Evolutionary conservation across 2,329 filamentous ascomycete species (phyloP).

Genomic region (Fusarium nurragi): DNA sequence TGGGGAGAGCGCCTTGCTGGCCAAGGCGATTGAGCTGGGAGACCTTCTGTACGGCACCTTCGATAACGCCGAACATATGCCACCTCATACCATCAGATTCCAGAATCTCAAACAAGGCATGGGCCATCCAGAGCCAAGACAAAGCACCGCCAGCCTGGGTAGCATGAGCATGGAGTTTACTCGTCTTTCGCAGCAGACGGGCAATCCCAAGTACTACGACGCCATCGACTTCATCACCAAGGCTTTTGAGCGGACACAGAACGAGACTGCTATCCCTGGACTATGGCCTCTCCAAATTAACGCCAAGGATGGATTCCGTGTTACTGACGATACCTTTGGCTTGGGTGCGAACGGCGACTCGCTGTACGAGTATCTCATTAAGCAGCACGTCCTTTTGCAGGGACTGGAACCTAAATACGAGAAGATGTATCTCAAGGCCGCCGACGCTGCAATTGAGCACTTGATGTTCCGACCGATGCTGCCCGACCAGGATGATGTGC

Average conservation of each 20-base stretch:
- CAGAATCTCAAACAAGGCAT: slow-evolving; percentile 49
- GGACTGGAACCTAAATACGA: slow-evolving; percentile 57
- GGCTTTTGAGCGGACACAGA: slow-evolving; percentile 62
- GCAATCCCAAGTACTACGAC: slow-evolving; percentile 68
- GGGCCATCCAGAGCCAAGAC: slow-evolving; percentile 45
- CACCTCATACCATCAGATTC: slow-evolving; percentile 58
- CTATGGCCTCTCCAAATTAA: slow-evolving; percentile 70
- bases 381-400: slow-evolving; percentile 73
- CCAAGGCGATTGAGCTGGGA: slow-evolving; percentile 69
- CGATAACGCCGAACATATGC: slow-evolving; percentile 73
- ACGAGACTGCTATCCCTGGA: slow-evolving; percentile 64
- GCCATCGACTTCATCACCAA: slow-evolving; percentile 67
- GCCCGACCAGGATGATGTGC: slow-evolving; percentile 64
- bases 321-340: slow-evolving; percentile 53
- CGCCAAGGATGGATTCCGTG: slow-evolving; percentile 34
- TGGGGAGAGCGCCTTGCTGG: slow-evolving; percentile 60
- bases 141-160: slow-evolving; percentile 55
- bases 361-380: slow-evolving; percentile 71
- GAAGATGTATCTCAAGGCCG: slow-evolving; percentile 54
- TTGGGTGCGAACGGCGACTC: slow-evolving; percentile 65
- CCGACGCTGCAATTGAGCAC: slow-evolving; percentile 66
- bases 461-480: slow-evolving; percentile 74
- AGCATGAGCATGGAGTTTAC: slow-evolving; percentile 71
- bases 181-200: slow-evolving; percentile 68
- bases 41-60: slow-evolving; percentile 71